Evolutionary conservation across 805 yeast genomes (phyloP).

Genomic region (Metschnikowia aberdeeniae): DNA sequence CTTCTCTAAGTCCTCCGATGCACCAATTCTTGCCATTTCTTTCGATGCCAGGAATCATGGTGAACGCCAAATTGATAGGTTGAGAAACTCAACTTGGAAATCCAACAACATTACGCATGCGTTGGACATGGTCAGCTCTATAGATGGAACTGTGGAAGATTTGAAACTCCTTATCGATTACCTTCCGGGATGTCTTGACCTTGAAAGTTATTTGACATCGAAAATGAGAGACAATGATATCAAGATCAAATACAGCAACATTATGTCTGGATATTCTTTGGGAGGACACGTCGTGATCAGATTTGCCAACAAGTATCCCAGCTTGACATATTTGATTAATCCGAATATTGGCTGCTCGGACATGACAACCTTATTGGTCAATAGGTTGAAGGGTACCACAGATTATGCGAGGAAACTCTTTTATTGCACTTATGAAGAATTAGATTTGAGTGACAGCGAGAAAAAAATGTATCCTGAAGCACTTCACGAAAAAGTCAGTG

Average conservation of each 20-base stretch:
- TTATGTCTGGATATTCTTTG: constrained; percentile 48
- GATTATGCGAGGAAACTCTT: constrained; percentile 29
- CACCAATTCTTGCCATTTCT: constrained; percentile 44
- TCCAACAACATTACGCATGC: constrained; percentile 49
- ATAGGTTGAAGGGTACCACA: constrained; percentile 29
- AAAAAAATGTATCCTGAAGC: constrained; percentile 28
- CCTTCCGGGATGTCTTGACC: constrained; percentile 38
- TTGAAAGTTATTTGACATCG: constrained; percentile 23
- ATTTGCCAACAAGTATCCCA: constrained; percentile 37
- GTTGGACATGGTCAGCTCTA: constrained; percentile 43
- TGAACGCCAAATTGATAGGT: constrained; percentile 32
- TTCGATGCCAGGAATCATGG: constrained; percentile 60
- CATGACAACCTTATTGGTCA: constrained; percentile 41
- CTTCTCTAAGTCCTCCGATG: constrained; percentile 16
- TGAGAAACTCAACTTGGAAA: constrained; percentile 42
- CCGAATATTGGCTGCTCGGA: constrained; percentile 52
- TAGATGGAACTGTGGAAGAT: constrained; percentile 48
- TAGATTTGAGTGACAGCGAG: constrained; percentile 27
- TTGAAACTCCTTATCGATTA: constrained; percentile 40
- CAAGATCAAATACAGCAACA: constrained; percentile 30
- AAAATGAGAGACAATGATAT: constrained; percentile 16
- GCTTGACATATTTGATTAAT: constrained; percentile 35
- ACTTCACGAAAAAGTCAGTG: constrained; percentile 28
- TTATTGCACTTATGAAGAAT: constrained; percentile 32
- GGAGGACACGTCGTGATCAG: constrained; percentile 57